Evolutionary conservation across 768 basidiomycete species (phyloP), one percentile per base, ranked within the genome.

Genomic region (Kwoniella europaea): DNA sequence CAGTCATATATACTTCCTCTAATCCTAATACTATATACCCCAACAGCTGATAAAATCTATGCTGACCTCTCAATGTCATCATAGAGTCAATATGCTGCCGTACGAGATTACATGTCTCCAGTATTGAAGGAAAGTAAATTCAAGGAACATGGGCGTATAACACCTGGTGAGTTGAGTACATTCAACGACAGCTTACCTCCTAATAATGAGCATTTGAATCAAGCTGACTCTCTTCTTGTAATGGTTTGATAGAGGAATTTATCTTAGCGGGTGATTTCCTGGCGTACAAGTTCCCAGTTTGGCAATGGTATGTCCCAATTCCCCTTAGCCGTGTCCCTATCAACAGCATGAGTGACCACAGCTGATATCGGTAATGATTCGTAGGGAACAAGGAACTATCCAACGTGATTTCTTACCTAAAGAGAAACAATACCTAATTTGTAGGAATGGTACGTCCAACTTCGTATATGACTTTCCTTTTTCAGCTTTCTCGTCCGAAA

Each of bases 101-200:
- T 61, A 10, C 35, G 59, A 61, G 59, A 61, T 44, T 66, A 63
- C 54, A 55, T 52, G 67, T 61, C 55, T 22, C 83, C 97, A 94
- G 94, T 99, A 24, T 88, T 98, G 75, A 93, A 91, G 81, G 95
- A 98, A 86, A 94, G 92, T 86, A 98, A 98, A 84, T 99, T 99
- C 88, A 98, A 96, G 84, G 97, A 99, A 84, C 93, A 96, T 79
- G 97, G 97, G 7, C 88, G 95, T 65, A 95, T 98, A 76, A 97
- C 92, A 18, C 94, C 94, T 71, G 94, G 93, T 94, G 46, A 50
- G 80, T 75, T 54, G 69, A 56, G 71, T 22, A 5, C 13, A n/a
- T 6, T 12, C 44, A 52, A 46, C 43, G 35, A 24, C 55, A 56
- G n/a, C 20, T 29, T 12, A 22, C 20, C 13, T 20, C 6, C 3